These are phyloP conservation scores for Cladosporium sp. DNA, from an alignment of 2,329 filamentous ascomycete genomes.

Conservation along the genomic window DNA sequence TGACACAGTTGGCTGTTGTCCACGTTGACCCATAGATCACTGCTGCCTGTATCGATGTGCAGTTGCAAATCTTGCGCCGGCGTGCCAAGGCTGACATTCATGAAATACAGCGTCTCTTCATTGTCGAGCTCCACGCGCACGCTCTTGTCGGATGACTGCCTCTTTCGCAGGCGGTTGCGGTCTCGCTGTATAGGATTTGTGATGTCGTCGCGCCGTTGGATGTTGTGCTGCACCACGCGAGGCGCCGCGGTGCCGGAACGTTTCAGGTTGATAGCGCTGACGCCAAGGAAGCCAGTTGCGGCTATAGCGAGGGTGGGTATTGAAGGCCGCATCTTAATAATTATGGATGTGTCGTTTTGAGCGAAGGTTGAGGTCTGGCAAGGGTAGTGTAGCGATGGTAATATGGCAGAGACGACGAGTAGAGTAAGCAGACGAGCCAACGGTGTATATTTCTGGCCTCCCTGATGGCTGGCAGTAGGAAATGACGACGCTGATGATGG, in stretches of 20 bases:
- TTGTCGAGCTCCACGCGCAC: slow-evolving; percentile 55
- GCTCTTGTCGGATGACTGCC: slow-evolving; percentile 38
- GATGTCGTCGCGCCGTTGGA: slow-evolving; percentile 50
- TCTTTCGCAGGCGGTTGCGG: slow-evolving; percentile 48
- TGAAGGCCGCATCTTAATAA: slow-evolving; percentile 26
- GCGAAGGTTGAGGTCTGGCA: not conserved
- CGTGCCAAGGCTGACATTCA: slow-evolving; percentile 59
- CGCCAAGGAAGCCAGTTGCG: slow-evolving; percentile 26
- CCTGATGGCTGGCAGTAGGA: slow-evolving; percentile 13
- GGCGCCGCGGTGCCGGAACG: slow-evolving; percentile 36
- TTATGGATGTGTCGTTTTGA: not conserved
- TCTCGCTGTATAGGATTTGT: slow-evolving; percentile 42
- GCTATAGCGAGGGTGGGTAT: slow-evolving; percentile 30
- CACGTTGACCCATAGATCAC: slow-evolving; percentile 68
- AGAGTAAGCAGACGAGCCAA: slow-evolving; percentile 1
- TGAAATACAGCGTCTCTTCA: slow-evolving; percentile 60
- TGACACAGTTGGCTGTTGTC: slow-evolving; percentile 61
- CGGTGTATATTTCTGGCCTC: slow-evolving; percentile 4
- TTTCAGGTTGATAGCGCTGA: slow-evolving; percentile 32
- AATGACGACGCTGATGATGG: slow-evolving; percentile 18
- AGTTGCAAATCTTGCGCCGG: slow-evolving; percentile 56
- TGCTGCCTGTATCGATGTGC: slow-evolving; percentile 64
- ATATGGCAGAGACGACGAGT: not conserved
- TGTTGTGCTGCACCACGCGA: slow-evolving; percentile 51
- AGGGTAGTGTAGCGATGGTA: not conserved